Evolutionary conservation across 371 early-diverging fungal species (phyloP).

Genomic region (Mucor velutinosus): DNA sequence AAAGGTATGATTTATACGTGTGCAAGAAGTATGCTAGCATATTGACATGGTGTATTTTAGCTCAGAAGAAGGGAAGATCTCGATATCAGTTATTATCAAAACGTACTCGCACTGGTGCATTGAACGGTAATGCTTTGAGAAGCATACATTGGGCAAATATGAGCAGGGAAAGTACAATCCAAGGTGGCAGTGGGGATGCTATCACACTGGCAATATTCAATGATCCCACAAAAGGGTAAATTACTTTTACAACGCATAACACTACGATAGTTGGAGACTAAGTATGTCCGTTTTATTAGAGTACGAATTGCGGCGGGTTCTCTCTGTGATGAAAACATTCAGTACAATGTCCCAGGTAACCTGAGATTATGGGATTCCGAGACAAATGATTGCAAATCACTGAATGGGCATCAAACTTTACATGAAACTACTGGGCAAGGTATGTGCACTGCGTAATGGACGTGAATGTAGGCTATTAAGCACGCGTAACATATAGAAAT

Average conservation of each 20-base stretch:
- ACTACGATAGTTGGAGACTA: background rate
- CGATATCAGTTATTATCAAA: conserved; percentile 6
- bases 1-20: conserved; percentile 6
- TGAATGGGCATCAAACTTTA: conserved; percentile 30
- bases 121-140: conserved; percentile 1
- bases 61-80: background rate
- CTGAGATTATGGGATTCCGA: conserved; percentile 35
- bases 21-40: background rate
- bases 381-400: conserved; percentile 1
- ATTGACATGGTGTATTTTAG: background rate
- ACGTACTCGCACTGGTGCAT: background rate
- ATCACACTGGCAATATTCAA: conserved; percentile 31
- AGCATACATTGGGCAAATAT: conserved; percentile 25
- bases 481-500: conserved; percentile 14
- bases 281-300: conserved; percentile 5
- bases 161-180: conserved; percentile 18
- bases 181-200: conserved; percentile 47
- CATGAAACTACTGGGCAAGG: conserved; percentile 8
- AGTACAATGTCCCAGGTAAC: conserved; percentile 48
- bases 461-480: background rate
- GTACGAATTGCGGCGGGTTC: conserved; percentile 29
- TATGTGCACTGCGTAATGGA: background rate
- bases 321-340: conserved; percentile 39
- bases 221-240: conserved; percentile 12
- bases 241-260: background rate